Conservation (phyloP, 106 monocot species). For the Alisma plantagoaquatica region DNA sequence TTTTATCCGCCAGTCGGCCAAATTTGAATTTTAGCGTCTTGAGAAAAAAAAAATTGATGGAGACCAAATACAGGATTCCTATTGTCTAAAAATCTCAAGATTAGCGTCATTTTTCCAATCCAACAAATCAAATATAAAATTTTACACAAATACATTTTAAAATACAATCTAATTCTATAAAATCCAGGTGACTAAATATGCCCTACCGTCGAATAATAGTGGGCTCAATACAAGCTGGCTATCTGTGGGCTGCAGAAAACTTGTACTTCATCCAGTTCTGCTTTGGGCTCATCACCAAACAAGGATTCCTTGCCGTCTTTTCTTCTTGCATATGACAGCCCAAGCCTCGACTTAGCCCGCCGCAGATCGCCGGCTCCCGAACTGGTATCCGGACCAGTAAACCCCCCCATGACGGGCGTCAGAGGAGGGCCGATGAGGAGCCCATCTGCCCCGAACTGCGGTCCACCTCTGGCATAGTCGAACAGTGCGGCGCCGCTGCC, state of each 20-base stretch:
- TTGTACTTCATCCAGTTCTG: constrained; percentile 59
- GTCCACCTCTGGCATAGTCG: constrained; percentile 91
- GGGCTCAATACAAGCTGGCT: constrained; percentile 69
- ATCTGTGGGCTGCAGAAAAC: constrained; percentile 85
- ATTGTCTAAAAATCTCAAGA: no score
- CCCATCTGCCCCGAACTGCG: constrained; percentile 94
- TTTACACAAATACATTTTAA: no score
- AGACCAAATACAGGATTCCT: no score
- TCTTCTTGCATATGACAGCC: constrained; percentile 85
- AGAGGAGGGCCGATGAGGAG: constrained; percentile 88
- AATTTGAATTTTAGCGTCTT: no score
- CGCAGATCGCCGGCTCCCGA: constrained; percentile 76
- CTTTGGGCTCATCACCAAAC: constrained; percentile 63
- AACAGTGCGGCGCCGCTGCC: constrained; percentile 93
- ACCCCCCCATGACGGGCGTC: constrained; percentile 92
- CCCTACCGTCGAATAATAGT: no score
- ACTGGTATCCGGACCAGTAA: constrained; percentile 80
- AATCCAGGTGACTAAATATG: no score
- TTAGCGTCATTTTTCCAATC: no score
- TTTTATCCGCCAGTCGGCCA: no score
- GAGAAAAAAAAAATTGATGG: no score
- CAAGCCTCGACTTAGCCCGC: constrained; percentile 80
- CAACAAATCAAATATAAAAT: no score
- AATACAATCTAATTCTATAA: no score
- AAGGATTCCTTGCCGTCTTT: constrained; percentile 75